Evolutionary conservation across 148 eudicot species (phyloP), one percentile per base, ranked within the genome.

Genomic region (Cornus controversa): DNA sequence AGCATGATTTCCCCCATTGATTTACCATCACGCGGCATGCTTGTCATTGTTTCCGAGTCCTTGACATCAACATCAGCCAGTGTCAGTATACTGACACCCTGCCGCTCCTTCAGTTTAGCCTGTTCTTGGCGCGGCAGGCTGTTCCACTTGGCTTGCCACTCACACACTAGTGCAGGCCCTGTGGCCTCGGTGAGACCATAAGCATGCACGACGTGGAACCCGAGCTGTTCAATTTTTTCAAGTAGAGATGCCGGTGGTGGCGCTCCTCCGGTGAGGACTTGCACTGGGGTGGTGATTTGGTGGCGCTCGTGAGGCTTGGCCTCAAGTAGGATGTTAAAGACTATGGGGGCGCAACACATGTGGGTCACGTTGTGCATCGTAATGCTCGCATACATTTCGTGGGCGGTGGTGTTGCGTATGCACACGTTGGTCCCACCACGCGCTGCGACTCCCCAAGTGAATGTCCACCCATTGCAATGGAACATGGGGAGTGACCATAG

Each of bases 401-500:
- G 18, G 4, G 93, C 93, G 0, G 89, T 87, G 1, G 96, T 82
- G 79, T 79, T 87, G 5, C 98, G 92, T 37, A 94, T 92, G 77
- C 96, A 94, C 0, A 94, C 96, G 67, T 92, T 94, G 74, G 98
- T 94, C 34, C 98, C 98, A 20, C 98, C 98, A 0, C 97, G 85
- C 0, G 98, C 98, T 0, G 98, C 98, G 2, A 92, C 80, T 4
- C 98, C 98, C 98, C 98, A 94, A 2, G 98, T 92, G 86, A 94
- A 91, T 22, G 97, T 94, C 97, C 98, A 94, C 13, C 98, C 98
- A n/a, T 94, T 94, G 78, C 98, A 94, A 57, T 94, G 98, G 80
- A 94, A 94, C 98, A 94, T 94, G 10, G 98, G 97, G 10, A 94
- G 89, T 13, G 97, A 85, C 98, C 98, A 94, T 15, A 94, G 50